A percentile compares a stretch with the other conserved stretches of the same genome.
Evolutionary conservation across 371 early-diverging fungal genomes (phyloP).

Genomic region (Rhizopus microsporus): DNA sequence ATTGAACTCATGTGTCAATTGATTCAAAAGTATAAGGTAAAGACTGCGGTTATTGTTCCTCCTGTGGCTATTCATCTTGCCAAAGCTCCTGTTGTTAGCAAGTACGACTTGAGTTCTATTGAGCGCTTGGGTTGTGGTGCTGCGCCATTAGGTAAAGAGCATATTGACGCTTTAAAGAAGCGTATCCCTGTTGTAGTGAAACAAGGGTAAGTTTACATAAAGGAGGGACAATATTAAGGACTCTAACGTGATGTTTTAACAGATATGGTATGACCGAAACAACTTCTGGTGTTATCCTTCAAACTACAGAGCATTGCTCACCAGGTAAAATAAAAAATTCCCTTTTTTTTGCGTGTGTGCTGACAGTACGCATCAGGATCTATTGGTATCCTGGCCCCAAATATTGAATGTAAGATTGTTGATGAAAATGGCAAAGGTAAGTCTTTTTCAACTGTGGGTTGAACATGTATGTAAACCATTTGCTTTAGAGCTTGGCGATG

Average conservation of each 20-base stretch:
- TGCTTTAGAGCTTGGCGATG: conserved; percentile 53
- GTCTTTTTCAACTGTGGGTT: too few relatives aligned
- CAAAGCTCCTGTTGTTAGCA: conserved; percentile 67
- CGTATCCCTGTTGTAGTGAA: conserved; percentile 44
- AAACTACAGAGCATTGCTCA: conserved; percentile 11
- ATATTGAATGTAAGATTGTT: conserved; percentile 67
- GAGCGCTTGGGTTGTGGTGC: conserved; percentile 69
- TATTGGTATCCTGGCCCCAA: conserved; percentile 69
- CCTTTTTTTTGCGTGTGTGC: background rate
- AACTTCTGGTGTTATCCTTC: conserved; percentile 12
- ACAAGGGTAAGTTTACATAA: conserved; percentile 34
- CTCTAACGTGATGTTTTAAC: background rate
- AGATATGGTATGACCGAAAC: conserved; percentile 24
- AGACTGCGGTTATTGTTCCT: conserved; percentile 71
- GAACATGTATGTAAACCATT: background rate
- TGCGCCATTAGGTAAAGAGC: conserved; percentile 76
- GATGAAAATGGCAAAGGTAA: conserved; percentile 60
- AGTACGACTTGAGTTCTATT: conserved; percentile 68
- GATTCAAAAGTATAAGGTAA: conserved; percentile 62
- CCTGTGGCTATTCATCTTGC: conserved; percentile 72
- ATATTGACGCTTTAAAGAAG: conserved; percentile 42
- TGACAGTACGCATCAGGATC: conserved; percentile 48
- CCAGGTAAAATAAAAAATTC: background rate
- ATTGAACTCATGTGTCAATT: conserved; percentile 55
- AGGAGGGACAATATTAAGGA: background rate